Conservation (phyloP, 1,284 basidiomycete genomes). For the Sanguinoderma infundibulare region DNA sequence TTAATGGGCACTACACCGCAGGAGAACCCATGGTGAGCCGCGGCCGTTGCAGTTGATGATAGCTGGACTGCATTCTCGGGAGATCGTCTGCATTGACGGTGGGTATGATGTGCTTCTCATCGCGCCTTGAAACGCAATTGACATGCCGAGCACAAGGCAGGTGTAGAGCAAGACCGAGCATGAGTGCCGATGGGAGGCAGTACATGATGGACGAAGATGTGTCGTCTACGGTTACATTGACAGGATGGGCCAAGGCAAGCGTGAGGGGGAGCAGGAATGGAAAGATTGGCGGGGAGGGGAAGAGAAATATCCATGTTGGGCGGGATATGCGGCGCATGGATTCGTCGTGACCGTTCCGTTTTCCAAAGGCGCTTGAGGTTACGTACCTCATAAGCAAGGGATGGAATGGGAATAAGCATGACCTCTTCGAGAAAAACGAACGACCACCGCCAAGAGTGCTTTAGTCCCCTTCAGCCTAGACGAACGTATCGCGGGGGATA, state of each 20-base stretch:
- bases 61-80: neutral
- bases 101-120: conserved; percentile 42
- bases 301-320: conserved; percentile 11
- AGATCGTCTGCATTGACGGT: conserved; percentile 35
- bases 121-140: conserved; percentile 41
- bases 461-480: neutral
- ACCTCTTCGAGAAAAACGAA: neutral
- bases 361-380: neutral
- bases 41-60: no score
- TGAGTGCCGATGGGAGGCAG: conserved; percentile 42
- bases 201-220: conserved; percentile 47
- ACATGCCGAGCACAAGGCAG: conserved; percentile 40
- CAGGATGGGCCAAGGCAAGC: conserved; percentile 18
- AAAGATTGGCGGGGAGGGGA: conserved; percentile 5
- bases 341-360: neutral
- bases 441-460: neutral
- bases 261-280: conserved; percentile 7
- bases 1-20: no score
- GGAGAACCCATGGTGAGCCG: no score
- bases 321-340: conserved; percentile 6
- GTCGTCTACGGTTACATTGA: conserved; percentile 52
- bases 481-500: neutral
- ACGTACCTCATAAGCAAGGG: conserved; percentile 11
- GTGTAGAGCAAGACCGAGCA: conserved; percentile 37
- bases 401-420: neutral